Base-by-base conservation (phyloP, 495 filamentous ascomycete genomes). In the Cenococcum geophilum region DNA sequence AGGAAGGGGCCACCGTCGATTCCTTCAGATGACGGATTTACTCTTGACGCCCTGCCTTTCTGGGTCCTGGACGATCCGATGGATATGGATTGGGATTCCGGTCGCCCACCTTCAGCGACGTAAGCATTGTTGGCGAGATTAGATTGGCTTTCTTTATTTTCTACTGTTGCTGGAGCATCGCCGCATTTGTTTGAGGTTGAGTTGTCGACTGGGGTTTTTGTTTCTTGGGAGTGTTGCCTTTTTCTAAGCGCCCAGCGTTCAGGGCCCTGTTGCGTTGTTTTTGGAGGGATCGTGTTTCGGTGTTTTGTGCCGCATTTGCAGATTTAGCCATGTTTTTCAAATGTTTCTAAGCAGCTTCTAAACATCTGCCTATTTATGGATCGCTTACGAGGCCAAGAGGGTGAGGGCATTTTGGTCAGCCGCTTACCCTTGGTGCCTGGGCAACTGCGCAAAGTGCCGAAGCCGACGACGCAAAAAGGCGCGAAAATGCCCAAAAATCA, bases 21-120 rank as follows among this genome's bases (percentile, higher is more conserved):
- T 51, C 66, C 66, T 57, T 69, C 66, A 14, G 66, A 69, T 58
- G 66, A 69, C 36, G 66, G 56, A 5, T 69, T 69, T 34, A 71
- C 63, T 21, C 58, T 71, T 22, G 68, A 68, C 42, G 65, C 61
- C 27, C 56, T 71, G 34, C 68, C 69, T 9, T 71, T 71, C 47
- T 71, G 66, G 63, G 64, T 63, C 48, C 56, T 58, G 37, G 58
- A 63, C 42, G 68, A 65, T 35, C 40, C 60, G 14, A 70, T 70
- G 64, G 63, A 68, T 27, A 58, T 71, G 20, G 69, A 71, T 55
- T 64, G 34, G 45, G 69, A 69, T 16, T 64, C 62, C 35, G 11
- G 12, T 45, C 18, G 12, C 18, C 40, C 12, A 4, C 11, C 18
- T 45, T 45, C 40, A 45, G 40, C 18, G 40, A 45, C 40, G 6